These are phyloP conservation scores for Drechmeria coniospora DNA, from an alignment of 2,329 filamentous ascomycete genomes.

Conservation along the genomic window DNA sequence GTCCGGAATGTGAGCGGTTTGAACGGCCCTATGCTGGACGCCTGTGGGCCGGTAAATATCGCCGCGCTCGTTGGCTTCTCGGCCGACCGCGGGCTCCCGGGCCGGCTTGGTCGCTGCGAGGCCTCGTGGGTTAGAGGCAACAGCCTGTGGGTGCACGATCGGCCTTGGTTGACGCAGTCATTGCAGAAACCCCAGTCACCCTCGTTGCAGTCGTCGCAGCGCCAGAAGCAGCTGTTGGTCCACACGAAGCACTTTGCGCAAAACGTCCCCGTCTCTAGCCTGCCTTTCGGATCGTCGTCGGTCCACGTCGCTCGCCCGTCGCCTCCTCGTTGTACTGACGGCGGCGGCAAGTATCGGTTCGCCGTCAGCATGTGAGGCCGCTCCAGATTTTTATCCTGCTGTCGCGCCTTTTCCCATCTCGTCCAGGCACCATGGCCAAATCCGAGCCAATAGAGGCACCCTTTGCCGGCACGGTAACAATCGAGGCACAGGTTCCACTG, in stretches of 20 bases:
- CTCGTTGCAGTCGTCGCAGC: slow-evolving; percentile 73
- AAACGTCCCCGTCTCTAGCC: slow-evolving; percentile 68
- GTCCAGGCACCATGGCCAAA: slow-evolving; percentile 60
- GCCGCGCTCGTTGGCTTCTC: slow-evolving; percentile 31
- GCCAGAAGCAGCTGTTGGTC: slow-evolving; percentile 79
- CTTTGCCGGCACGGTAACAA: slow-evolving; percentile 64
- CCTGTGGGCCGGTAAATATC: slow-evolving; percentile 30
- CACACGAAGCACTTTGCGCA: slow-evolving; percentile 61
- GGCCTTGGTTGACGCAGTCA: slow-evolving; percentile 67
- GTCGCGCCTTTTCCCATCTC: slow-evolving; percentile 44
- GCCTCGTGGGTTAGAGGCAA: slow-evolving; percentile 56
- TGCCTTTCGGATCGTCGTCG: slow-evolving; percentile 48
- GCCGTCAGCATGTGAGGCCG: slow-evolving; percentile 43
- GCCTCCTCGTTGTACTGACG: slow-evolving; percentile 30
- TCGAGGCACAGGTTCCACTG: slow-evolving; percentile 64
- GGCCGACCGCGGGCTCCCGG: slow-evolving; percentile 25
- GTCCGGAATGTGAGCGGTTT: slow-evolving; percentile 57
- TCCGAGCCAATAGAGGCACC: slow-evolving; percentile 78
- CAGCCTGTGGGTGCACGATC: slow-evolving; percentile 67
- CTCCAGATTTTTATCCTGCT: slow-evolving; percentile 22
- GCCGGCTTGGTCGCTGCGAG: slow-evolving; percentile 17
- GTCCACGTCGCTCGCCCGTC: slow-evolving; percentile 44
- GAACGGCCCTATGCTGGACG: slow-evolving; percentile 37
- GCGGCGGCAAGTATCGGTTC: slow-evolving; percentile 39
- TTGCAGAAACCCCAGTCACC: slow-evolving; percentile 95